Evolutionary conservation across 257 asterid genomes (phyloP).

Genomic region (Gentiana straminea): DNA sequence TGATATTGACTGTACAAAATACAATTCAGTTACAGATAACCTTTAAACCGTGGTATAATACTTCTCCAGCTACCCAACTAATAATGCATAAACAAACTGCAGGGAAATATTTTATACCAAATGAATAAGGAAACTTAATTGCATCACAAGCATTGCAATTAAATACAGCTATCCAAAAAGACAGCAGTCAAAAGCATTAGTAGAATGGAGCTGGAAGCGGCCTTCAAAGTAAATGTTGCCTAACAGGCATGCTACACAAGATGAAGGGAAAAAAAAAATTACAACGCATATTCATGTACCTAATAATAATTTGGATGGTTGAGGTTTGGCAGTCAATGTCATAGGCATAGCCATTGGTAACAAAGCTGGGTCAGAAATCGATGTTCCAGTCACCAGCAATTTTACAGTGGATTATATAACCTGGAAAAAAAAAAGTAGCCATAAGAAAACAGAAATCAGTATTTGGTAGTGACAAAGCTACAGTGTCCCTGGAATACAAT

Average conservation of each 20-base stretch:
- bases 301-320: too few relatives aligned
- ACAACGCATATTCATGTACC: not conserved
- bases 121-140: too few relatives aligned
- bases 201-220: not conserved
- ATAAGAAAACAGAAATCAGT: not conserved
- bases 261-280: not conserved
- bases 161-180: too few relatives aligned
- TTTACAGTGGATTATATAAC: slow-evolving; percentile 1
- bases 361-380: slow-evolving; percentile 22
- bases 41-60: too few relatives aligned
- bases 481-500: too few relatives aligned
- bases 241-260: not conserved
- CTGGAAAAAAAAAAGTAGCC: slow-evolving; percentile 9
- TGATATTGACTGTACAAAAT: too few relatives aligned
- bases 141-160: too few relatives aligned
- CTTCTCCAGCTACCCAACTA: too few relatives aligned
- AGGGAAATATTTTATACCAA: too few relatives aligned
- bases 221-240: not conserved
- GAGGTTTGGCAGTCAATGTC: not conserved
- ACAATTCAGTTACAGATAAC: too few relatives aligned
- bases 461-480: not conserved
- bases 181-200: too few relatives aligned
- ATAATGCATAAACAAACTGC: too few relatives aligned
- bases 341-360: slow-evolving; percentile 26
- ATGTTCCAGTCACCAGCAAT: slow-evolving; percentile 30